Percentiles rank a stretch among this genome's conserved stretches.
Evolutionary conservation across 331 rosid genomes (phyloP).

Genomic region (Quercus tomentella): DNA sequence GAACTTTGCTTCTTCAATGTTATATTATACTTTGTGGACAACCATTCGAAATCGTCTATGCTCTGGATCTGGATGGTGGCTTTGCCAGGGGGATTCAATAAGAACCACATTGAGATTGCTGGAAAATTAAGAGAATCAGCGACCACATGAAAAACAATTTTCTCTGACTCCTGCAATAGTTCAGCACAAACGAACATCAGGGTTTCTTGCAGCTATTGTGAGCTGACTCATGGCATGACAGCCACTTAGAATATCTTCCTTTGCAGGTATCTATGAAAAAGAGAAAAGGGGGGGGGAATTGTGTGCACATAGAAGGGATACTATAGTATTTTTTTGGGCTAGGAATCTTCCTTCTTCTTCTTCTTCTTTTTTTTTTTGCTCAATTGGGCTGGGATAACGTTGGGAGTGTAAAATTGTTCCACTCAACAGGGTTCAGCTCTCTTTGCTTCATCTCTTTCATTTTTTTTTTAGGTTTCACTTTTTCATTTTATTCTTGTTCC

Average conservation of each 20-base stretch:
- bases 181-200: conserved; percentile 12
- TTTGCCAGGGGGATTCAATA: conserved; percentile 78
- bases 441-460: background rate
- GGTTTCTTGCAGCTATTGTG: conserved; percentile 3
- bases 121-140: conserved; percentile 88
- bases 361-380: too few species aligned
- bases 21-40: conserved; percentile 41
- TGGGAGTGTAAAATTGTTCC: background rate
- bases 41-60: conserved; percentile 62
- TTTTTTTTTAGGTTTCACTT: background rate
- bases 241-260: background rate
- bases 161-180: conserved; percentile 68
- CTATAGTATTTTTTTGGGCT: background rate
- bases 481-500: background rate
- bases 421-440: background rate
- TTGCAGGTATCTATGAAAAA: background rate
- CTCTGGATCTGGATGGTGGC: conserved; percentile 75
- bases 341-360: too few species aligned
- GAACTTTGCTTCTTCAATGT: conserved; percentile 38
- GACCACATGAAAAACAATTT: conserved; percentile 85
- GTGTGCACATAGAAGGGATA: background rate
- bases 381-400: background rate
- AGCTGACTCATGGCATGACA: background rate
- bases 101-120: conserved; percentile 94
- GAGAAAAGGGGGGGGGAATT: background rate